phyloP scores from a whole-genome alignment of 306 rosid genomes.

The Dryas drummondii region DNA sequence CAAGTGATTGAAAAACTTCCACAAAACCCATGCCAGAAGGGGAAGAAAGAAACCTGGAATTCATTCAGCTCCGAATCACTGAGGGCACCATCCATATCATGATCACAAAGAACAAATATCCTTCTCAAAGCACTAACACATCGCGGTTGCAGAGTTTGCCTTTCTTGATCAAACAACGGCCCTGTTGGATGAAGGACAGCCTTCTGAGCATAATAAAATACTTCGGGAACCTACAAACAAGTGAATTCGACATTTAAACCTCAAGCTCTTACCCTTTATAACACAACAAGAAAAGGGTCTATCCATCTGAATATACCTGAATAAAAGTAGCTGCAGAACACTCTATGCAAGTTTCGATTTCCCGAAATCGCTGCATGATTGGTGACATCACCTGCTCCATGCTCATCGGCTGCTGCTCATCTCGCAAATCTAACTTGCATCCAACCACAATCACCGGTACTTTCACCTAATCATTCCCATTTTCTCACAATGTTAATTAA shows the following conservation, averaged over 20 bases:
- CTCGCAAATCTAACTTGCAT: constrained; percentile 57
- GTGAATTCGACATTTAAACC: constrained; percentile 24
- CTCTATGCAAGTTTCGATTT: constrained; percentile 54
- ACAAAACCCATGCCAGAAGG: constrained; percentile 10
- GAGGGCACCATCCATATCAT: constrained; percentile 92
- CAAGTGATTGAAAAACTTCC: not conserved
- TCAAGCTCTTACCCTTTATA: not conserved
- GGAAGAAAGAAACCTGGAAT: constrained; percentile 70
- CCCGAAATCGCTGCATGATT: constrained; percentile 47
- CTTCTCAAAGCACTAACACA: constrained; percentile 84
- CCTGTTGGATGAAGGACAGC: constrained; percentile 84
- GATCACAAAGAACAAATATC: constrained; percentile 80
- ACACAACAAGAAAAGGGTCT: not conserved
- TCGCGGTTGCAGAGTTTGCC: constrained; percentile 55
- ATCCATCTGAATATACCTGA: constrained; percentile 37
- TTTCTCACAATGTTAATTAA: not conserved
- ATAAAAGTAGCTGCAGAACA: constrained; percentile 43
- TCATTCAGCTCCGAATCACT: constrained; percentile 77
- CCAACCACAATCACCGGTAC: constrained; percentile 51
- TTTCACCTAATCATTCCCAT: constrained; percentile 36
- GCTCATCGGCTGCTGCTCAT: constrained; percentile 21
- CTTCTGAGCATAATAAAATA: constrained; percentile 83
- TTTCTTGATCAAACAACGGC: constrained; percentile 82
- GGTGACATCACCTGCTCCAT: constrained; percentile 52
- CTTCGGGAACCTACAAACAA: constrained; percentile 75